Evolutionary conservation across 1,284 basidiomycete genomes (phyloP).

Genomic region (Pisolithus thermaeus): DNA sequence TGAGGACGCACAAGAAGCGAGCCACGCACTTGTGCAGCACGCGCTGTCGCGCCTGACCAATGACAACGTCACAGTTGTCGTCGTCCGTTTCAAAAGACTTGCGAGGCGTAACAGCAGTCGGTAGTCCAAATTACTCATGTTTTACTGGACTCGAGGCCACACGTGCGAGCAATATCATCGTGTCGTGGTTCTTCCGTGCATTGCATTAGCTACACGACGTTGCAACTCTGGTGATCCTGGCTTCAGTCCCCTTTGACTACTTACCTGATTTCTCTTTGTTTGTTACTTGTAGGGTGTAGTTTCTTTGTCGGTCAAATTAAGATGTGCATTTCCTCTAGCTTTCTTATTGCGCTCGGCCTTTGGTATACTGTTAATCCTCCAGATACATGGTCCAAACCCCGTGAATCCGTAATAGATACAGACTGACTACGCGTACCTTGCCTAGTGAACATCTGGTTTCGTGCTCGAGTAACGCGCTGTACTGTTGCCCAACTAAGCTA

Average conservation of each 20-base stretch:
- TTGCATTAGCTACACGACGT: neutral
- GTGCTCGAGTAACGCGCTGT: too few relatives aligned
- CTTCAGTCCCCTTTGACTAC: neutral
- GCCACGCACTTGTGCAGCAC: slow-evolving; percentile 73
- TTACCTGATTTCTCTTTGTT: neutral
- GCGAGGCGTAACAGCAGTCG: slow-evolving; percentile 10
- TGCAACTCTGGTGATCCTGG: neutral
- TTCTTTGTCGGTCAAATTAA: neutral
- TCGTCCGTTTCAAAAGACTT: slow-evolving; percentile 58
- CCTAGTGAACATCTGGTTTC: too few relatives aligned
- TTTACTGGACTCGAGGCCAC: neutral
- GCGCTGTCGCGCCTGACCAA: slow-evolving; percentile 86
- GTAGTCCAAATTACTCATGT: slow-evolving; percentile 6
- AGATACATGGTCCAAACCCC: neutral
- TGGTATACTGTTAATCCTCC: neutral
- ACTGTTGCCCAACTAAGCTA: neutral
- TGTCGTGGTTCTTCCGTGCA: neutral
- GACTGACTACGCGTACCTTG: too few relatives aligned
- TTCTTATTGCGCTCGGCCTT: neutral
- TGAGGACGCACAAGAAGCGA: slow-evolving; percentile 80
- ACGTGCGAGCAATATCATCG: neutral
- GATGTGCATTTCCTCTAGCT: neutral
- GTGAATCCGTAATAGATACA: too few relatives aligned
- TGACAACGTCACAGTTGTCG: slow-evolving; percentile 84
- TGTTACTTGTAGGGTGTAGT: neutral